phyloP scores from a whole-genome alignment of 1,284 basidiomycete species.

The Pascua guehoae region DNA sequence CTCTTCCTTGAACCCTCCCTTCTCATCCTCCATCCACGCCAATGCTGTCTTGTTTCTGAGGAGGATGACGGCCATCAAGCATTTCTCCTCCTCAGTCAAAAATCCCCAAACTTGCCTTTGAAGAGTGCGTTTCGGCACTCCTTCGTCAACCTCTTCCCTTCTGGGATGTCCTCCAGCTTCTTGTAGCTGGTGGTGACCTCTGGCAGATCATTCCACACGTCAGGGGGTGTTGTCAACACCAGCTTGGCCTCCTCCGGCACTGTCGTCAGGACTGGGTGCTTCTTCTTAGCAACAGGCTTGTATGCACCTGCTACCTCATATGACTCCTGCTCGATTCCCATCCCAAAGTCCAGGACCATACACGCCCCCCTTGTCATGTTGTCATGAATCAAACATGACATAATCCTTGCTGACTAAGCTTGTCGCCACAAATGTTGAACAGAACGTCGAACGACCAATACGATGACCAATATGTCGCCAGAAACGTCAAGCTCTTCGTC shows the following conservation, averaged over 20 bases:
- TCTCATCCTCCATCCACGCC: constrained; percentile 7
- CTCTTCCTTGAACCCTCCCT: constrained; percentile 1
- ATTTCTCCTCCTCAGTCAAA: background rate
- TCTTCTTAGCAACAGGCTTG: constrained; percentile 12
- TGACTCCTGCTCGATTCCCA: no score
- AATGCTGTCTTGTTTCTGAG: constrained; percentile 2
- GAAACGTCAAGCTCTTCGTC: no score
- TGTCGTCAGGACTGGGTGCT: constrained; percentile 5
- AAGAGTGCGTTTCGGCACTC: background rate
- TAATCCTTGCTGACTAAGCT: no score
- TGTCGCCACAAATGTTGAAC: no score
- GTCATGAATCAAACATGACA: no score
- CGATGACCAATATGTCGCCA: no score
- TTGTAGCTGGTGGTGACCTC: background rate
- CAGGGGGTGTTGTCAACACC: background rate
- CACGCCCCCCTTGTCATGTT: background rate
- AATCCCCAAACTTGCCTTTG: background rate
- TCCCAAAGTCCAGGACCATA: background rate
- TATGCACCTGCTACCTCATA: background rate
- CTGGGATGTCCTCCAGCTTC: background rate
- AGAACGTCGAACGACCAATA: no score
- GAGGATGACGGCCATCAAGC: background rate
- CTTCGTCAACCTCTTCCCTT: background rate
- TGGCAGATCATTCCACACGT: background rate
- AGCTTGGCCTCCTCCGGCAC: constrained; percentile 5